A percentile compares a stretch with the other conserved stretches of the same genome.
Evolutionary conservation across 768 basidiomycete genomes (phyloP).

Genomic region (Naganishia friedmannii): DNA sequence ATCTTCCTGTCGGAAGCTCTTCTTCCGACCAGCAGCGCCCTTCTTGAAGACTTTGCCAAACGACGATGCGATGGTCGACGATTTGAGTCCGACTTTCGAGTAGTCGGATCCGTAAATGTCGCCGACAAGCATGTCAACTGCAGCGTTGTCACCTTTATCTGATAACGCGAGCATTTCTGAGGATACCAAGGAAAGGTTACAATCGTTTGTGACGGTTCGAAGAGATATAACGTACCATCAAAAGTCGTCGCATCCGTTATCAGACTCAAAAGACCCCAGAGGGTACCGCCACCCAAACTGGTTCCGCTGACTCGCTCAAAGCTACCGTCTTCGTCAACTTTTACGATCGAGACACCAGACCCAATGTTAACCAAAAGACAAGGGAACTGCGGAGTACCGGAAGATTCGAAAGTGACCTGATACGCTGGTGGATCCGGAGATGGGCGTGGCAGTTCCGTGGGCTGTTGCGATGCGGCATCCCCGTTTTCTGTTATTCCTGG

Average conservation of each 20-base stretch:
- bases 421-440: slow-evolving; percentile 86
- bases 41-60: slow-evolving; percentile 99
- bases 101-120: slow-evolving; percentile 99
- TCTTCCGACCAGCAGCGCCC: slow-evolving; percentile 59
- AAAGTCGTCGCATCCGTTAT: slow-evolving; percentile 92
- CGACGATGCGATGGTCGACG: slow-evolving; percentile 94
- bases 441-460: slow-evolving; percentile 67
- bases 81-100: slow-evolving; percentile 88
- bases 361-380: slow-evolving; percentile 98
- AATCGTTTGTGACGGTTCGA: neutral
- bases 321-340: slow-evolving; percentile 88
- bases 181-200: neutral
- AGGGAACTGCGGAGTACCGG: slow-evolving; percentile 82
- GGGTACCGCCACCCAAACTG: slow-evolving; percentile 90
- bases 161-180: slow-evolving; percentile 94
- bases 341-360: slow-evolving; percentile 94
- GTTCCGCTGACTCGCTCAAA: slow-evolving; percentile 97
- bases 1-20: slow-evolving; percentile 80
- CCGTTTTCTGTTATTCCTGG: slow-evolving; percentile 12
- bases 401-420: slow-evolving; percentile 78
- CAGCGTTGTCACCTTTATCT: slow-evolving; percentile 86
- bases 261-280: slow-evolving; percentile 92
- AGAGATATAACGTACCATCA: slow-evolving; percentile 67
- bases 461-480: slow-evolving; percentile 42
- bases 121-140: slow-evolving; percentile 97